Evolutionary conservation across 2,329 filamentous ascomycete genomes (phyloP), one percentile per base, ranked within the genome.

Genomic region (Dothistroma septosporum): DNA sequence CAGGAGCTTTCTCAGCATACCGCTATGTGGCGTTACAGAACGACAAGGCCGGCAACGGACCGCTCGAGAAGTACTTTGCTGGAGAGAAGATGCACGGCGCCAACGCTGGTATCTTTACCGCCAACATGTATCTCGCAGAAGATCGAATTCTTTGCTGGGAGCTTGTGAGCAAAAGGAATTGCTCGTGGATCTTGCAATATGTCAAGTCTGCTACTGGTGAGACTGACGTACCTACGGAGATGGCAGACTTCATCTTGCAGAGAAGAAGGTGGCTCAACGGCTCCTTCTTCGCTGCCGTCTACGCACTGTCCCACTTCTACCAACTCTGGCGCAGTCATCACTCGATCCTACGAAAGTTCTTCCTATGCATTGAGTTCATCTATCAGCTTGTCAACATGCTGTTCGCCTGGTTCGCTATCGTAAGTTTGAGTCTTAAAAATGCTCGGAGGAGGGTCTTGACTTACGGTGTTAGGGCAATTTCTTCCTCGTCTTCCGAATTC

Each of bases 91-190:
- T 97, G 79, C 93, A 97, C 73, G 90, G 90, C 68, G 88, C 90
- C 58, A 92, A 92, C 67, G 93, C 93, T 12, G 94, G 93, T 73
- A 93, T 97, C 66, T 99, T 99, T 78, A 96, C 93, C 2, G 93
- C 94, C 68, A 99, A 99, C 77, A 99, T 99, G 94, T 99, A 97
- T 73, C 85, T 99, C 61, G 94, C 94, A 59, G 94, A 99, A 74
- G 94, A 99, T 83, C 91, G 94, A 82, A 99, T 99, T 73, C 86
- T 99, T 37, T 99, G 94, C 77, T 99, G 96, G 82, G 94, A 99
- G 78, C 86, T 99, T 55, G 94, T 99, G 63, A 91, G 92, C 50
- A 99, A 99, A 80, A 87, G 94, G 65, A 97, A 97, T 74, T 97
- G 92, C 74, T 90, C 93, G 72, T 99, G 94, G 94, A 90, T 97